phyloP scores from a whole-genome alignment of 176 grass and related monocot genomes.

The Musa beccarii region DNA sequence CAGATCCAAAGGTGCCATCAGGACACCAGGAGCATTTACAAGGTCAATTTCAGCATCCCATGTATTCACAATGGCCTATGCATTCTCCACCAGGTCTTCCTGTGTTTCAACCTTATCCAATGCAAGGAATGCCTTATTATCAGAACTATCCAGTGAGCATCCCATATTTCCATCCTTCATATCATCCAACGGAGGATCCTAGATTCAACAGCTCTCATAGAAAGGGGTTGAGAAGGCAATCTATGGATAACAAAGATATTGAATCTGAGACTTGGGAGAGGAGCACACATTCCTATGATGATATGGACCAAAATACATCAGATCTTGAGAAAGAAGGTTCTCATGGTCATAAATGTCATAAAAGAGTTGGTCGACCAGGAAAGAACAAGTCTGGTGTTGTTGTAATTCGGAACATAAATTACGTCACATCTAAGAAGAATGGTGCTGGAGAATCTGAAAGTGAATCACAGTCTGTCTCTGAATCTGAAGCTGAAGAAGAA shows the following conservation, averaged over 20 bases:
- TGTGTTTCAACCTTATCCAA: slow-evolving; percentile 46
- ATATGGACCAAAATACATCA: slow-evolving; percentile 32
- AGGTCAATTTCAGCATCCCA: slow-evolving; percentile 49
- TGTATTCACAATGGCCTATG: slow-evolving; percentile 84
- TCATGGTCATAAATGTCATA: slow-evolving; percentile 57
- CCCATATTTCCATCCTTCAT: slow-evolving; percentile 57
- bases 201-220: slow-evolving; percentile 40
- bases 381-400: slow-evolving; percentile 72
- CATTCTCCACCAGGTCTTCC: slow-evolving; percentile 43
- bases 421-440: slow-evolving; percentile 56
- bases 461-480: slow-evolving; percentile 49
- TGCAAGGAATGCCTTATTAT: slow-evolving; percentile 84
- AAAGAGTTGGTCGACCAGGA: slow-evolving; percentile 41
- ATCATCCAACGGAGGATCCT: slow-evolving; percentile 54
- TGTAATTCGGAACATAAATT: slow-evolving; percentile 81
- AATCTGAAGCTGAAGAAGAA: slow-evolving; percentile 24
- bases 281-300: slow-evolving; percentile 21
- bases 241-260: slow-evolving; percentile 44
- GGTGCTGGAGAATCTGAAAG: slow-evolving; percentile 36
- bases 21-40: slow-evolving; percentile 31
- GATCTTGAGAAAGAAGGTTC: slow-evolving; percentile 35
- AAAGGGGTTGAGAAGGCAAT: slow-evolving; percentile 48
- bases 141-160: slow-evolving; percentile 43
- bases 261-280: slow-evolving; percentile 31
- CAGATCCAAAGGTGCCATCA: not conserved